phyloP scores from a whole-genome alignment of 495 filamentous ascomycete genomes.

The Copromyces sp. region DNA sequence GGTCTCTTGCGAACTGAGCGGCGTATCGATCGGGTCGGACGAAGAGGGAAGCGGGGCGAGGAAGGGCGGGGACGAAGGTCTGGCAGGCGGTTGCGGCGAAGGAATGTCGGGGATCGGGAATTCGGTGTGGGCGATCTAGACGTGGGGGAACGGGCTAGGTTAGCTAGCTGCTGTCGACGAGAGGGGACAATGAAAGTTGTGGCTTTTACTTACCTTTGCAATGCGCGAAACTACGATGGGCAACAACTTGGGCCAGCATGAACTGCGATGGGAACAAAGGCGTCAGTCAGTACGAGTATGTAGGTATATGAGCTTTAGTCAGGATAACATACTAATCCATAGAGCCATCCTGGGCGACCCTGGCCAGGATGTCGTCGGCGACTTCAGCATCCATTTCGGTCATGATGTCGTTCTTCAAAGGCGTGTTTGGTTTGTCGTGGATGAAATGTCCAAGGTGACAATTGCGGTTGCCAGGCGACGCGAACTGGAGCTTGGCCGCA shows the following conservation, averaged over 20 bases:
- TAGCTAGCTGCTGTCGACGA: background rate
- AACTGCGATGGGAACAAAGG: constrained; percentile 15
- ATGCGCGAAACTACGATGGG: constrained; percentile 29
- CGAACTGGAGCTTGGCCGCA: background rate
- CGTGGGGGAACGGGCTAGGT: background rate
- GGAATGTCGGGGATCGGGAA: constrained; percentile 36
- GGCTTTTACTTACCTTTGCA: constrained; percentile 23
- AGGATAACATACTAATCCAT: constrained; percentile 53
- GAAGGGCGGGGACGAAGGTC: constrained; percentile 31
- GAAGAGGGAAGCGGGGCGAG: constrained; percentile 34
- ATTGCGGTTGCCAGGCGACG: background rate
- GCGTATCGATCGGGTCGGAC: constrained; percentile 31
- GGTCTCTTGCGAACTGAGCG: constrained; percentile 34
- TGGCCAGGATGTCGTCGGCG: constrained; percentile 55
- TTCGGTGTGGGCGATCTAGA: constrained; percentile 30
- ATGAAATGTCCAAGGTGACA: constrained; percentile 1
- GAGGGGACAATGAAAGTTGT: background rate
- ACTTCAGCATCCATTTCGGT: constrained; percentile 33
- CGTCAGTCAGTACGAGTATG: constrained; percentile 4
- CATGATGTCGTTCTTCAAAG: constrained; percentile 15
- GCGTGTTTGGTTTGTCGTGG: constrained; percentile 4
- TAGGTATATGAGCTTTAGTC: background rate
- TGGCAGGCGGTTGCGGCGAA: constrained; percentile 19
- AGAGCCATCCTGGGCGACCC: constrained; percentile 52
- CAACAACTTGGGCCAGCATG: constrained; percentile 30